phyloP scores from a whole-genome alignment of 352 stramenopile species.

The Globisporangium recalcitrans region DNA sequence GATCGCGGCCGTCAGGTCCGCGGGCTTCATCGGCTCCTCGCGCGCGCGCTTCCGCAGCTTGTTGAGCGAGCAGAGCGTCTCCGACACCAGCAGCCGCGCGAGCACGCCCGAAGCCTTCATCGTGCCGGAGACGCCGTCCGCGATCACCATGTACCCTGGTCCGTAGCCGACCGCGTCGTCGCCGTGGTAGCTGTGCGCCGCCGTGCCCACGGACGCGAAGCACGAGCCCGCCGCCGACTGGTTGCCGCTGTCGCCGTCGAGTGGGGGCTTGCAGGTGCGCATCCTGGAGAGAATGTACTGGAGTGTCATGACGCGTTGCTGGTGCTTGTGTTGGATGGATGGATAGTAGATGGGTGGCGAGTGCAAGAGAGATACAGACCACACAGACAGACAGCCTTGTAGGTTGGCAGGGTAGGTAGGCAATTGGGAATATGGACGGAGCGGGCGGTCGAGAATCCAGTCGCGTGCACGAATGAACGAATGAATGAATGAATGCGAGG shows the following conservation, averaged over 20 bases:
- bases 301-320: conserved; percentile 11
- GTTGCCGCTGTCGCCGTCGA: conserved; percentile 25
- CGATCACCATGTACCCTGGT: conserved; percentile 80
- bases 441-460: conserved; percentile 3
- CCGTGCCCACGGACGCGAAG: conserved; percentile 74
- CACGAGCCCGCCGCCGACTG: conserved; percentile 18
- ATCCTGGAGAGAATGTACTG: conserved; percentile 74
- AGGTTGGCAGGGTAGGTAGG: too few relatives aligned
- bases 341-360: not conserved
- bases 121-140: conserved; percentile 81
- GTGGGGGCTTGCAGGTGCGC: conserved; percentile 58
- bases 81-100: conserved; percentile 66
- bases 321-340: not conserved
- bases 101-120: conserved; percentile 82
- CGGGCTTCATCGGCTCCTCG: conserved; percentile 43
- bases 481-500: not conserved
- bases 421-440: not conserved
- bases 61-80: conserved; percentile 61
- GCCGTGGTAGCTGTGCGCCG: conserved; percentile 75
- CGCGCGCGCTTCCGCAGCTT: conserved; percentile 66
- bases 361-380: not conserved
- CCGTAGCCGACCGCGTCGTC: conserved; percentile 86
- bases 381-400: not conserved
- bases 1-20: conserved; percentile 65
- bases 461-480: not conserved